Base-by-base conservation (phyloP, 306 rosid genomes). In the Vachellia collinsii region DNA sequence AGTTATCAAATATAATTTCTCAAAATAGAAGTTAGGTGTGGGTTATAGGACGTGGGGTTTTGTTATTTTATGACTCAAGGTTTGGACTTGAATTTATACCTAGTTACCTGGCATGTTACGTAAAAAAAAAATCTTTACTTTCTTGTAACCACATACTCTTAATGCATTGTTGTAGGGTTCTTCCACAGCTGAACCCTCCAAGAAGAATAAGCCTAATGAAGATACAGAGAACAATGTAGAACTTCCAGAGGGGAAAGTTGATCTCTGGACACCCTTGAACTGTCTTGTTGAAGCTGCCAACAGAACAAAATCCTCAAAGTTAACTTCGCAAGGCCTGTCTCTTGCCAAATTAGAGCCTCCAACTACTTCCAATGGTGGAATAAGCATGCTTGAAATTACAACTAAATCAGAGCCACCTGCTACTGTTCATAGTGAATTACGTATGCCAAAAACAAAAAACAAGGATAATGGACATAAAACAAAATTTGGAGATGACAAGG, bases 231-330 rank as follows among this genome's bases (percentile, higher is more conserved):
- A 82, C 72, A 77, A 80, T 64, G 83, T 76, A 41, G 94, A 89
- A 74, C 80, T 78, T 70, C 72, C 50, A 61, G 98, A 95, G 77
- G 98, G 97, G 53, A 95, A 95, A 86, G 90, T 79, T 48, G 99
- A 95, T 87, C 90, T 95, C 72, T 95, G 99, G 99, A 95, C 96
- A 16, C 99, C 99, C 11, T 91, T 95, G 86, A 91, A 91, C 88
- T 95, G 99, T 85, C 97, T 95, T 44, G 97, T 95, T 62, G 99
- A 95, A 87, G 98, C 94, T 61, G 99, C 99, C 65, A 95, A 95
- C 82, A 85, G 99, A 82, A 95, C 99, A 58, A 95, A 93, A 88
- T 89, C 94, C 50, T 93, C 93, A 6, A 95, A 91, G 85, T 83
- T 83, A 65, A 88, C 81, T 85, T 88, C 88, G 62, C 97, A 84